Conservation (phyloP, 345 rosid genomes). For the Crucihimalaya himalaica region DNA sequence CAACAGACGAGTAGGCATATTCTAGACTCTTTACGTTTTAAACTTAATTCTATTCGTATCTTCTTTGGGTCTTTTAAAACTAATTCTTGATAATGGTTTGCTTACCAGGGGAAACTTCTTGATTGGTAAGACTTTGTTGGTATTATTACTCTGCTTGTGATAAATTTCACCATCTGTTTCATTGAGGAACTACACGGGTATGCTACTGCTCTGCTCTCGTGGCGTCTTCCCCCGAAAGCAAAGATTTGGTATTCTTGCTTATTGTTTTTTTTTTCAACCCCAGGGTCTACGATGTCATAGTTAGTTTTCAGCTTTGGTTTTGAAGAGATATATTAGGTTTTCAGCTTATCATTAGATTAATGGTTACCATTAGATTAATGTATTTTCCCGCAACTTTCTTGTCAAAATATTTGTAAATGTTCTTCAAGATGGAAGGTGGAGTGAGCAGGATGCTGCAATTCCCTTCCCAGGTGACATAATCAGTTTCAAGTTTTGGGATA, state of each 20-base stretch:
- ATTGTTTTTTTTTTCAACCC: background rate
- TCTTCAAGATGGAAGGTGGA: slow-evolving; percentile 95
- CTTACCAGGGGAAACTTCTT: slow-evolving; percentile 79
- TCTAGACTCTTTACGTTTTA: background rate
- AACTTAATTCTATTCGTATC: background rate
- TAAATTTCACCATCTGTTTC: slow-evolving; percentile 93
- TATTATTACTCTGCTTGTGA: slow-evolving; percentile 77
- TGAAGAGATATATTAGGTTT: slow-evolving; percentile 23
- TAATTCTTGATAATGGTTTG: slow-evolving; percentile 9
- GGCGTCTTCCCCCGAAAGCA: slow-evolving; percentile 94
- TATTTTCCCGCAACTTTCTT: background rate
- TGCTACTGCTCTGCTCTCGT: slow-evolving; percentile 96
- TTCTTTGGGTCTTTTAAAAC: slow-evolving; percentile 15
- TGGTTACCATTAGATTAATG: background rate
- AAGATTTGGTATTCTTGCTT: slow-evolving; percentile 56
- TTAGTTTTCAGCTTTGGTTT: background rate
- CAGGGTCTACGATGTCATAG: background rate
- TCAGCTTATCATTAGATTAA: too few relatives aligned
- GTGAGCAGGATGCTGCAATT: slow-evolving; percentile 84
- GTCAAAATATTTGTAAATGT: slow-evolving; percentile 49
- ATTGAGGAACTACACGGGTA: slow-evolving; percentile 95
- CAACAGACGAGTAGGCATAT: slow-evolving; percentile 81
- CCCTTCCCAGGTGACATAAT: slow-evolving; percentile 90
- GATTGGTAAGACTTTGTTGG: slow-evolving; percentile 99
- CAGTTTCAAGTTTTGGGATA: slow-evolving; percentile 90